Evolutionary conservation across 2,329 filamentous ascomycete species (phyloP).

Genomic region (Hymenoscyphus salicellus): DNA sequence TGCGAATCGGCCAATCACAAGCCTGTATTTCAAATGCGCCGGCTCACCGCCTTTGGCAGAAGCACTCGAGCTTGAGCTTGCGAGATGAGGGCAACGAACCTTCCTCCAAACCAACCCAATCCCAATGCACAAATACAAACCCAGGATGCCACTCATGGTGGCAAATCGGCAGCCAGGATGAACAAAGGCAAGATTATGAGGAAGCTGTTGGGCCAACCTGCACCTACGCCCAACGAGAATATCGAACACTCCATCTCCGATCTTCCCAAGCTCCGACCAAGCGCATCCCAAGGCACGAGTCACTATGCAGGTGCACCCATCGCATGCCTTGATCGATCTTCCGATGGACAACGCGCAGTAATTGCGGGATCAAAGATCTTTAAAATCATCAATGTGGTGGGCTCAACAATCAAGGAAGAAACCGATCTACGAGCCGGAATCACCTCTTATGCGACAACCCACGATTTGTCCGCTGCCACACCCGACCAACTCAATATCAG

Average conservation of each 20-base stretch:
- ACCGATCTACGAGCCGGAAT: slow-evolving; percentile 58
- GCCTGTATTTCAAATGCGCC: neutral
- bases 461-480: slow-evolving; percentile 40
- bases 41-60: neutral
- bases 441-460: slow-evolving; percentile 44
- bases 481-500: slow-evolving; percentile 62
- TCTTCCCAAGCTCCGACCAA: slow-evolving; percentile 30
- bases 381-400: slow-evolving; percentile 54
- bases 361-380: slow-evolving; percentile 60
- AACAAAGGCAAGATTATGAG: slow-evolving; percentile 35
- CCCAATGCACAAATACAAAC: neutral
- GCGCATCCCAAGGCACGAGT: slow-evolving; percentile 52
- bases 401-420: slow-evolving; percentile 50
- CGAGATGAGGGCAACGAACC: slow-evolving; percentile 7
- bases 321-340: slow-evolving; percentile 55
- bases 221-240: slow-evolving; percentile 17
- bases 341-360: slow-evolving; percentile 54
- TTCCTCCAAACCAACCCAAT: slow-evolving; percentile 5
- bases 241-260: slow-evolving; percentile 25
- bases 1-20: neutral
- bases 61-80: neutral
- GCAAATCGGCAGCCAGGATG: slow-evolving; percentile 27
- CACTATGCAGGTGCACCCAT: slow-evolving; percentile 54
- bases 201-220: slow-evolving; percentile 33
- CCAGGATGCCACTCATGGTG: slow-evolving; percentile 29